These are phyloP conservation scores for Silene vulgaris DNA, from an alignment of 179 eudicot genomes.

Conservation along the genomic window DNA sequence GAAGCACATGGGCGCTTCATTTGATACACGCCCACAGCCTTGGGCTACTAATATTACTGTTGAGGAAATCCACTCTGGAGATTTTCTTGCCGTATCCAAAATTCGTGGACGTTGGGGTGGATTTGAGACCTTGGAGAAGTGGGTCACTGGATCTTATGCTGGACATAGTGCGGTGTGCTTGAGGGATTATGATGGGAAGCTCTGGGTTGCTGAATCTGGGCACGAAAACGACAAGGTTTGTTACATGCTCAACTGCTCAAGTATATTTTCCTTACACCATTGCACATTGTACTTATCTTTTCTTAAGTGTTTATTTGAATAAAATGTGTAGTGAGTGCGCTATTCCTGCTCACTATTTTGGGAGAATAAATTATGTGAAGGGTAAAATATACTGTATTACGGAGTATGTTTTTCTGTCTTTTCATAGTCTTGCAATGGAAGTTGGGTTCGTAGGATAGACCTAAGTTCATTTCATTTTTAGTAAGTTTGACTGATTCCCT, in stretches of 20 bases:
- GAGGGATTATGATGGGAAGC: constrained; percentile 80
- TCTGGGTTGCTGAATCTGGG: constrained; percentile 99
- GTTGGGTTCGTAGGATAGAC: constrained; percentile 8
- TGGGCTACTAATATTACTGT: constrained; percentile 72
- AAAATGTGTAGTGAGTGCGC: too few relatives aligned
- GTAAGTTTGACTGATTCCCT: background rate
- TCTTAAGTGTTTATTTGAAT: too few relatives aligned
- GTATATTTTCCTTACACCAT: too few relatives aligned
- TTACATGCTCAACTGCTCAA: background rate
- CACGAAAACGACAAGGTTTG: constrained; percentile 83
- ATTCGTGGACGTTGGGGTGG: constrained; percentile 99
- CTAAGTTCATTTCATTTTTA: constrained; percentile 8
- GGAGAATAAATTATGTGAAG: too few relatives aligned
- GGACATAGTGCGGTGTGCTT: constrained; percentile 95
- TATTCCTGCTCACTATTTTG: too few relatives aligned
- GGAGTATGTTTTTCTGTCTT: too few relatives aligned
- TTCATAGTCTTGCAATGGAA: too few relatives aligned
- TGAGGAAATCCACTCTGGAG: constrained; percentile 92
- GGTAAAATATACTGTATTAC: too few relatives aligned
- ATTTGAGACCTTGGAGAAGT: constrained; percentile 93
- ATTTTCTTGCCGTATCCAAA: constrained; percentile 86
- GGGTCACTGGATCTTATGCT: constrained; percentile 98
- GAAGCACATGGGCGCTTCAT: constrained; percentile 80
- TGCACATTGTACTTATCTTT: too few relatives aligned
- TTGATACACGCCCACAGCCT: constrained; percentile 76